These are phyloP conservation scores for Podospora comata DNA, from an alignment of 495 filamentous ascomycete genomes.

Conservation along the genomic window DNA sequence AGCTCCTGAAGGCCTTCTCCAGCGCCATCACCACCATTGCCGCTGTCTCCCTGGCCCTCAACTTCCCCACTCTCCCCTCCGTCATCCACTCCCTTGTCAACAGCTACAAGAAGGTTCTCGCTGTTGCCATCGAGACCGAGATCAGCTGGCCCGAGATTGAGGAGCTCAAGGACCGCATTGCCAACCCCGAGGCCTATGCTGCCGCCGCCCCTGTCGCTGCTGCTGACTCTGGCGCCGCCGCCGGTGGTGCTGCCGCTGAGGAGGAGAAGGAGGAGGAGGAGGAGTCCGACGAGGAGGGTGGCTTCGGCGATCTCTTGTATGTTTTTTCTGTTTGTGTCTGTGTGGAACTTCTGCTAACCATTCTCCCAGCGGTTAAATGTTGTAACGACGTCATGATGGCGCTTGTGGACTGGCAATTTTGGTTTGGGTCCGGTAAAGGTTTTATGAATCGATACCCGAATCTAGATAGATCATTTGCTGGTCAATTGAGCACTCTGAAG, in stretches of 20 bases:
- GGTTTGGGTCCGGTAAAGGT: slow-evolving; percentile 39
- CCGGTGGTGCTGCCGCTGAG: slow-evolving; percentile 56
- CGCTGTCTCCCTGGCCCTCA: slow-evolving; percentile 80
- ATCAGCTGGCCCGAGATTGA: slow-evolving; percentile 94
- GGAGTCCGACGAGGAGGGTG: slow-evolving; percentile 39
- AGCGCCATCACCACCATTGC: slow-evolving; percentile 84
- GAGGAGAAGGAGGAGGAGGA: slow-evolving; percentile 61
- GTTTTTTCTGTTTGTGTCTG: slow-evolving; percentile 27
- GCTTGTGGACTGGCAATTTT: slow-evolving; percentile 37
- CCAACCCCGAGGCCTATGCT: slow-evolving; percentile 95
- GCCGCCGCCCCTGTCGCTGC: slow-evolving; percentile 68
- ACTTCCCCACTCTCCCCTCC: slow-evolving; percentile 95
- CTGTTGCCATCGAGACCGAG: slow-evolving; percentile 86
- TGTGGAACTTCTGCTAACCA: slow-evolving; percentile 21
- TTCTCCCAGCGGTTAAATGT: slow-evolving; percentile 43
- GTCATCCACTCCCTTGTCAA: slow-evolving; percentile 94
- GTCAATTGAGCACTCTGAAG: slow-evolving; percentile 42
- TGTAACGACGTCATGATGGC: slow-evolving; percentile 28
- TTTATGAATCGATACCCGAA: slow-evolving; percentile 33
- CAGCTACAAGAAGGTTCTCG: slow-evolving; percentile 93
- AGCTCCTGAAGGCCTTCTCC: slow-evolving; percentile 81
- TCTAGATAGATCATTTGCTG: slow-evolving; percentile 46
- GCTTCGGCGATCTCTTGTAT: slow-evolving; percentile 71
- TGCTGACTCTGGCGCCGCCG: slow-evolving; percentile 51
- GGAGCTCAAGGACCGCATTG: slow-evolving; percentile 96